These are phyloP conservation scores for Mucor sp. DNA, from an alignment of 371 early-diverging fungal genomes.

Conservation along the genomic window DNA sequence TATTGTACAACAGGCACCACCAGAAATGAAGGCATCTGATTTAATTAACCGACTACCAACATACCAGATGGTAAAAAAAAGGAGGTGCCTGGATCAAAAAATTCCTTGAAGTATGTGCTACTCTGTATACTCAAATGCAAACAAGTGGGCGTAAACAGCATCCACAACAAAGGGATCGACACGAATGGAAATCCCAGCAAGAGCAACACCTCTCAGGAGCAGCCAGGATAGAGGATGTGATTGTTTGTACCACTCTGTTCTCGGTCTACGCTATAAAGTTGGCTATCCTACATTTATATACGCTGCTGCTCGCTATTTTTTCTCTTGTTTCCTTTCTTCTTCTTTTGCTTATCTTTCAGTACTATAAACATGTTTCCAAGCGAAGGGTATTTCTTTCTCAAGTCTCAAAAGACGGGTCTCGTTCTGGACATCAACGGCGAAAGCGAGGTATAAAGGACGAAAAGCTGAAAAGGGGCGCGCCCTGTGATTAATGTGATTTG, in stretches of 20 bases:
- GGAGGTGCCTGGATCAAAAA: too few relatives aligned
- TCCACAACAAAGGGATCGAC: background rate
- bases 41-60: background rate
- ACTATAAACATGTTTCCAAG: constrained; percentile 14
- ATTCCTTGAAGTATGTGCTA: background rate
- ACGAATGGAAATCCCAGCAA: background rate
- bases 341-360: background rate
- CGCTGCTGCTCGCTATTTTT: background rate
- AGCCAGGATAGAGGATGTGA: background rate
- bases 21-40: background rate
- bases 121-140: background rate
- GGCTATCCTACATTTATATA: background rate
- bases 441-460: background rate
- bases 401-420: constrained; percentile 2
- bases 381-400: constrained; percentile 15
- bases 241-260: constrained; percentile 9
- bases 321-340: background rate
- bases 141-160: background rate
- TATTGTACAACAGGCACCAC: background rate
- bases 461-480: background rate
- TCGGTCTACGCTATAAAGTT: constrained; percentile 3
- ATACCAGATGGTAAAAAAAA: background rate
- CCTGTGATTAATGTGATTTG: background rate
- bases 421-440: constrained; percentile 8
- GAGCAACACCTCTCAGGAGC: background rate